Conservation (phyloP, 169 alveolate genomes). For the Babesia bigemina region DNA sequence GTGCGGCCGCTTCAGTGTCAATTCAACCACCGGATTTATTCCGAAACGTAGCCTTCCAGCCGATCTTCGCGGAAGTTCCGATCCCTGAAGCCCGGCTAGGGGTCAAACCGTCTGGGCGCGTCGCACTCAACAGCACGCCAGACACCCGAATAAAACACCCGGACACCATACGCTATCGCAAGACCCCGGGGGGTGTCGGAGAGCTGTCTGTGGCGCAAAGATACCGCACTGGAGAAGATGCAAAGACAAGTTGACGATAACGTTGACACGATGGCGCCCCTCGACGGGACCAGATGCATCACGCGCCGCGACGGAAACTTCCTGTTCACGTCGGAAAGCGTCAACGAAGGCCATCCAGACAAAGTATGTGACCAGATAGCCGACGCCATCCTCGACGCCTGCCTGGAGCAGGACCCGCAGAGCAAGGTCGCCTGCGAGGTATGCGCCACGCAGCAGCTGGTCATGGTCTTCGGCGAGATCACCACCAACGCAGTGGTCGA, state of each 20-base stretch:
- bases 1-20: too few relatives aligned
- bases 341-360: conserved; percentile 99
- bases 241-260: background rate
- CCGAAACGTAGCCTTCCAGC: too few relatives aligned
- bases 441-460: conserved; percentile 92
- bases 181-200: too few relatives aligned
- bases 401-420: conserved; percentile 91
- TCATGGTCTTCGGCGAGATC: conserved; percentile 97
- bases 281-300: conserved; percentile 16
- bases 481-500: conserved; percentile 90
- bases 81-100: too few relatives aligned
- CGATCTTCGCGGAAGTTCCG: too few relatives aligned
- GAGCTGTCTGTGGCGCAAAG: too few relatives aligned
- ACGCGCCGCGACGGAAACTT: conserved; percentile 76
- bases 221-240: too few relatives aligned
- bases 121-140: too few relatives aligned
- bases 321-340: conserved; percentile 98
- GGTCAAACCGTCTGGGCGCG: too few relatives aligned
- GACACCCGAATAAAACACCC: too few relatives aligned
- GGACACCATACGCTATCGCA: too few relatives aligned
- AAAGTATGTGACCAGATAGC: conserved; percentile 99
- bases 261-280: background rate
- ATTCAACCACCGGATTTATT: too few relatives aligned
- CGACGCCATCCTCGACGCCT: conserved; percentile 99
- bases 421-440: conserved; percentile 95